Evolutionary conservation across 441 rosid genomes (phyloP).

Genomic region (Gossypium aridum): DNA sequence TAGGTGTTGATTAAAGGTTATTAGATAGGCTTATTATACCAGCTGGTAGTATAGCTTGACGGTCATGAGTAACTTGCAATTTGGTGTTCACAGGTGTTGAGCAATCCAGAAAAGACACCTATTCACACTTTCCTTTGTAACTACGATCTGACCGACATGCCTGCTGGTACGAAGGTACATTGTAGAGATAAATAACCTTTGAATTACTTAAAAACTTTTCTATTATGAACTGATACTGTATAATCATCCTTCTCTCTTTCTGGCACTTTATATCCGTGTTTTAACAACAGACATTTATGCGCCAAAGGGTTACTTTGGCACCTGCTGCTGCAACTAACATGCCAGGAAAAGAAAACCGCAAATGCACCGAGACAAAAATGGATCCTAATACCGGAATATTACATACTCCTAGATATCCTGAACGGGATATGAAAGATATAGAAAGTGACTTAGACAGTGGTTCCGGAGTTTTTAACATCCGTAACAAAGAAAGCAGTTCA

Average conservation of each 20-base stretch:
- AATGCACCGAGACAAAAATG: constrained; percentile 17
- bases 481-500: constrained; percentile 11
- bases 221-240: not conserved
- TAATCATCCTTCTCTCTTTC: not conserved
- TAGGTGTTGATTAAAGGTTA: not conserved
- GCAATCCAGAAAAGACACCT: constrained; percentile 71
- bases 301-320: constrained; percentile 45
- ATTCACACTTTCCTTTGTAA: constrained; percentile 51
- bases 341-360: constrained; percentile 16
- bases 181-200: not conserved
- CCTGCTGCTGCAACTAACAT: constrained; percentile 18
- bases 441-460: constrained; percentile 5
- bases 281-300: constrained; percentile 41
- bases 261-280: not conserved
- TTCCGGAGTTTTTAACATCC: constrained; percentile 8
- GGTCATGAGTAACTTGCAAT: constrained; percentile 9
- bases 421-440: constrained; percentile 13
- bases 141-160: constrained; percentile 62
- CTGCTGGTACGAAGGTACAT: constrained; percentile 54
- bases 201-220: not conserved
- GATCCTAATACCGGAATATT: constrained; percentile 11
- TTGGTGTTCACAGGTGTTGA: constrained; percentile 44
- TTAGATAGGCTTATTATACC: not conserved
- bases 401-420: constrained; percentile 9
- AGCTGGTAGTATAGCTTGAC: too few relatives aligned